Percentiles rank a stretch among this genome's conserved stretches.
These are phyloP conservation scores for Bolboschoenus planiculmis DNA, from an alignment of 176 grass and related monocot species.

Conservation along the genomic window DNA sequence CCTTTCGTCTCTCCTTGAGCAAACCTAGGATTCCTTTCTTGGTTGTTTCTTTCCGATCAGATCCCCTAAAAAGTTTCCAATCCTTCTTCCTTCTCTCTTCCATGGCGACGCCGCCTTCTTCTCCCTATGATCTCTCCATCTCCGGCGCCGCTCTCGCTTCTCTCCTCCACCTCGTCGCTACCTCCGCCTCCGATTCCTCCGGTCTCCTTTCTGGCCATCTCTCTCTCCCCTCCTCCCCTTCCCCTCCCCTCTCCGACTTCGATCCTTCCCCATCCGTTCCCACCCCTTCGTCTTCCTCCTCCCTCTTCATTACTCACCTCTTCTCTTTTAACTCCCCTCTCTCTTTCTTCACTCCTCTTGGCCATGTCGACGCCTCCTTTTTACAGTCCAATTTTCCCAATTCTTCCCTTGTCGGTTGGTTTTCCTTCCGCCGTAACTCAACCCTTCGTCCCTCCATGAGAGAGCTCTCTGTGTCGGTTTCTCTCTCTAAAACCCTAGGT, in stretches of 20 bases:
- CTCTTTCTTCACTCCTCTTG: conserved; percentile 8
- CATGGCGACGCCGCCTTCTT: background rate
- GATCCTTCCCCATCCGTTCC: conserved; percentile 2
- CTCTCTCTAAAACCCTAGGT: conserved; percentile 21
- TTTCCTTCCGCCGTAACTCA: background rate
- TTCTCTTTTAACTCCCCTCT: conserved; percentile 9
- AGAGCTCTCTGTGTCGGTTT: conserved; percentile 1
- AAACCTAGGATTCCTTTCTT: background rate
- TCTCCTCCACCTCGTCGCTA: conserved; percentile 9
- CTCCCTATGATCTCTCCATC: background rate
- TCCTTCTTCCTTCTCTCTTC: background rate
- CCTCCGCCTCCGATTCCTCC: conserved; percentile 10
- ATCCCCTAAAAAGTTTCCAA: background rate
- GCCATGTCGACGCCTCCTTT: background rate
- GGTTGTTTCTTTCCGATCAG: background rate
- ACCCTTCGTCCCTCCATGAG: conserved; percentile 11
- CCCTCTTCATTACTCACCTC: conserved; percentile 12
- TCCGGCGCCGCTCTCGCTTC: conserved; percentile 14
- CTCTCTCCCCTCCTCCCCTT: background rate
- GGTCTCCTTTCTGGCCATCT: conserved; percentile 9
- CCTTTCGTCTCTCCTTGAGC: background rate
- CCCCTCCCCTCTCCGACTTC: conserved; percentile 5
- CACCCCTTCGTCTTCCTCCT: background rate
- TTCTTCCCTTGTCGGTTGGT: conserved; percentile 9
- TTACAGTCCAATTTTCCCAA: background rate